phyloP scores from a whole-genome alignment of 805 yeast genomes.

The Metschnikowia similis region DNA sequence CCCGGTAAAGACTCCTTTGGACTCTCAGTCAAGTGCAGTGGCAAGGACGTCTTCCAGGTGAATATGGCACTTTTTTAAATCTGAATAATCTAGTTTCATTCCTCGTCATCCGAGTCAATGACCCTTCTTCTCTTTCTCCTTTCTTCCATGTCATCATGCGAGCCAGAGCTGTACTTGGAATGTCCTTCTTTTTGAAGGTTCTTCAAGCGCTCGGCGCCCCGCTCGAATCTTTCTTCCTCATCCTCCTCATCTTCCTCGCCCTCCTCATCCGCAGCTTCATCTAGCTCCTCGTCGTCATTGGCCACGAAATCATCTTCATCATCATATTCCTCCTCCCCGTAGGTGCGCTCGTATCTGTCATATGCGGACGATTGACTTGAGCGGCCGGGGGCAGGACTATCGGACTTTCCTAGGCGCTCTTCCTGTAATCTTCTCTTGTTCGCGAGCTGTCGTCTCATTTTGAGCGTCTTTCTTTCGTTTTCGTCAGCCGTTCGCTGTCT shows the following conservation, averaged over 20 bases:
- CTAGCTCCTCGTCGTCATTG: slow-evolving; percentile 39
- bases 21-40: no score
- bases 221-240: slow-evolving; percentile 46
- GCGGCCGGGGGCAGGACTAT: slow-evolving; percentile 25
- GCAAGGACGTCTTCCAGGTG: no score
- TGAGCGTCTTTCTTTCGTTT: slow-evolving; percentile 52
- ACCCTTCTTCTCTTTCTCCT: slow-evolving; percentile 45
- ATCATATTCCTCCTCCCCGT: slow-evolving; percentile 33
- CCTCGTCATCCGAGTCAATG: slow-evolving; percentile 50
- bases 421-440: slow-evolving; percentile 54
- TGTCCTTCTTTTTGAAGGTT: slow-evolving; percentile 55
- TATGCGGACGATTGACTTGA: slow-evolving; percentile 28
- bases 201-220: slow-evolving; percentile 57
- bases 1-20: no score
- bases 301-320: slow-evolving; percentile 44
- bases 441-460: slow-evolving; percentile 64
- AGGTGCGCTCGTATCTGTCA: slow-evolving; percentile 35
- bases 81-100: slow-evolving; percentile 16
- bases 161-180: slow-evolving; percentile 37
- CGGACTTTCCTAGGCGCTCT: slow-evolving; percentile 52
- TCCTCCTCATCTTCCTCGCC: slow-evolving; percentile 44
- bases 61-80: background rate
- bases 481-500: slow-evolving; percentile 65
- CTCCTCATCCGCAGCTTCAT: slow-evolving; percentile 38
- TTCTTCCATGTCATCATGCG: slow-evolving; percentile 29